Percentiles rank a stretch among this genome's conserved stretches.
Evolutionary conservation across 2,329 filamentous ascomycete genomes (phyloP).

Genomic region (Monosporascus sp.): DNA sequence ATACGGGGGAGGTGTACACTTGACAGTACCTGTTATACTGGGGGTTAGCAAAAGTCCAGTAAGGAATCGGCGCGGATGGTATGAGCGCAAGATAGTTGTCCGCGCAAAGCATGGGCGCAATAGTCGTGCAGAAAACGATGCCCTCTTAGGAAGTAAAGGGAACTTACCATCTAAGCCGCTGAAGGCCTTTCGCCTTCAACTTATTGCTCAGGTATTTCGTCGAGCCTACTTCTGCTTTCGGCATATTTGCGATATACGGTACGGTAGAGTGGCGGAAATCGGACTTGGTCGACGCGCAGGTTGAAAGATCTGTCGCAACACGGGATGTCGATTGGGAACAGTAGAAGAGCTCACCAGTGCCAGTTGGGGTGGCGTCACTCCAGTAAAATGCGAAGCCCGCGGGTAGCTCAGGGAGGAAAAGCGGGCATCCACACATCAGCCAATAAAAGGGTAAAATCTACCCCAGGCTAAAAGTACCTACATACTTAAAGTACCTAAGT

Average conservation of each 20-base stretch:
- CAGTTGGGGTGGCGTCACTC: neutral
- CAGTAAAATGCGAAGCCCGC: no score
- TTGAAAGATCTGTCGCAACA: neutral
- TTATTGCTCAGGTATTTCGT: constrained; percentile 90
- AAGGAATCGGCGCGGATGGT: no score
- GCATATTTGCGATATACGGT: constrained; percentile 56
- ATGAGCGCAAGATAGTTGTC: no score
- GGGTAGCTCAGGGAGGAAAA: no score
- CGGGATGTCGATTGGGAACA: neutral
- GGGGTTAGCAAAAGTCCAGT: neutral
- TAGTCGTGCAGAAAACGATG: no score
- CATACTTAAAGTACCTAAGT: no score
- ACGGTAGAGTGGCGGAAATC: neutral
- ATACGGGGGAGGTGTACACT: constrained; percentile 29
- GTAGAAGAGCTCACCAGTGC: neutral
- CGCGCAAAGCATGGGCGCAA: no score
- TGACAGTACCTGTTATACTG: constrained; percentile 58
- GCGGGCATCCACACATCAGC: no score
- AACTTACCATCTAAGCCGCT: constrained; percentile 71
- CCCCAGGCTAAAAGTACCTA: no score
- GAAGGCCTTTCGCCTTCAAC: constrained; percentile 74
- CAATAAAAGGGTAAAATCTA: no score
- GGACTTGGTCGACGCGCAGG: neutral
- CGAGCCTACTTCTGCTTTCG: constrained; percentile 84
- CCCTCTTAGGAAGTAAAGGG: neutral